A percentile compares a stretch with the other conserved stretches of the same genome.
These are phyloP conservation scores for Phaffia rhodozyma DNA, from an alignment of 1,284 basidiomycete species.

Conservation along the genomic window DNA sequence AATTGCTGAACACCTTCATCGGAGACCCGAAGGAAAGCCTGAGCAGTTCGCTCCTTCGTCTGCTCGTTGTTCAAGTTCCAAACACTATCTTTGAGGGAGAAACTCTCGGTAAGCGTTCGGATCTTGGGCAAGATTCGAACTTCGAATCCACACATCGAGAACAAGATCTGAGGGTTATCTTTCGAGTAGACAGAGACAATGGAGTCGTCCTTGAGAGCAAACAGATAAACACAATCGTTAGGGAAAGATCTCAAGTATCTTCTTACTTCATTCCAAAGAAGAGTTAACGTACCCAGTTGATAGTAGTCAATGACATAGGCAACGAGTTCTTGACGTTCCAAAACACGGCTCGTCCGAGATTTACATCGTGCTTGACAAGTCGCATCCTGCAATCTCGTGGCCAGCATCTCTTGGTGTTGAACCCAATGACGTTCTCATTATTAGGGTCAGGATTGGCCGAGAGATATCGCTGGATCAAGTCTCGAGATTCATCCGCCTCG, in stretches of 20 bases:
- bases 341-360: conserved; percentile 93
- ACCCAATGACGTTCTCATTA: conserved; percentile 97
- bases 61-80: conserved; percentile 96
- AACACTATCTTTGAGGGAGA: conserved; percentile 89
- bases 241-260: too few species aligned
- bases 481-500: conserved; percentile 92
- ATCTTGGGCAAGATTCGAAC: conserved; percentile 93
- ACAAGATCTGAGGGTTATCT: conserved; percentile 93
- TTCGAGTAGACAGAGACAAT: conserved; percentile 94
- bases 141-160: conserved; percentile 98
- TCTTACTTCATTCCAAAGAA: neutral
- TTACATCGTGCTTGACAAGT: conserved; percentile 98
- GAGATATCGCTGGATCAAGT: conserved; percentile 94
- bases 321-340: conserved; percentile 99
- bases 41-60: conserved; percentile 92
- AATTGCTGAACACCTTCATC: conserved; percentile 94
- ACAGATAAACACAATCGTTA: neutral
- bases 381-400: conserved; percentile 98
- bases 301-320: conserved; percentile 89
- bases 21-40: conserved; percentile 93
- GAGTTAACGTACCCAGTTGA: conserved; percentile 58
- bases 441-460: conserved; percentile 96
- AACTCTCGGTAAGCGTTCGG: conserved; percentile 87
- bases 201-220: conserved; percentile 53
- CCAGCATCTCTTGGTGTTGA: conserved; percentile 99